A percentile compares a stretch with the other conserved stretches of the same genome.
Evolutionary conservation across 1,284 basidiomycete species (phyloP).

Genomic region (Amylostereum areolatum): DNA sequence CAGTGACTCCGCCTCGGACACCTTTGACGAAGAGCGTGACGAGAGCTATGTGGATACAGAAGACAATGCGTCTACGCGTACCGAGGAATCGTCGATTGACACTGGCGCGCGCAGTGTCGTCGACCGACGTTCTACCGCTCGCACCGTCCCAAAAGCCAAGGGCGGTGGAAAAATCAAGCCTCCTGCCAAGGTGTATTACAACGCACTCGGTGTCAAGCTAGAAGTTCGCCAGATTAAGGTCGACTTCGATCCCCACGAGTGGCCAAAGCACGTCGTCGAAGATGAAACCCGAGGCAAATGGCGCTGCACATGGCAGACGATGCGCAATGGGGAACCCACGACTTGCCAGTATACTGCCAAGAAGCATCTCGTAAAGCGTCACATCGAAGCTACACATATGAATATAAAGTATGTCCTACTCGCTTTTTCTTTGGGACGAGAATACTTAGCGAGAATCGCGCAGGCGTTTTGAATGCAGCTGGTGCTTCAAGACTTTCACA

Average conservation of each 20-base stretch:
- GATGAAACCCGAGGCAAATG: not conserved
- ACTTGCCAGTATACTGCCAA: constrained; percentile 50
- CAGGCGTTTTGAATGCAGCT: constrained; percentile 49
- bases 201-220: not conserved
- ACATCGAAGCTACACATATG: constrained; percentile 59
- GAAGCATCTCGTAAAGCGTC: constrained; percentile 63
- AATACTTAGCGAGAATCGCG: constrained; percentile 3
- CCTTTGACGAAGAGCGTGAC: too few species aligned
- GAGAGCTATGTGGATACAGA: too few species aligned
- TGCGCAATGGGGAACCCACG: constrained; percentile 12
- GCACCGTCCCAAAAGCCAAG: too few species aligned
- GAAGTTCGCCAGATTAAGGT: not conserved
- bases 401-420: constrained; percentile 43
- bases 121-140: too few species aligned
- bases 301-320: constrained; percentile 14
- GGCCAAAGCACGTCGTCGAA: not conserved
- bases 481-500: constrained; percentile 51
- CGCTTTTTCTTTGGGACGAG: constrained; percentile 2
- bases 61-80: too few species aligned
- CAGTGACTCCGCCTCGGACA: too few species aligned
- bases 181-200: not conserved
- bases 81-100: too few species aligned
- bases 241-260: not conserved
- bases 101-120: too few species aligned
- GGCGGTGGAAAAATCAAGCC: too few species aligned